phyloP scores from a whole-genome alignment of 2,329 filamentous ascomycete species.

The Dothidotthia symphoricarpi region DNA sequence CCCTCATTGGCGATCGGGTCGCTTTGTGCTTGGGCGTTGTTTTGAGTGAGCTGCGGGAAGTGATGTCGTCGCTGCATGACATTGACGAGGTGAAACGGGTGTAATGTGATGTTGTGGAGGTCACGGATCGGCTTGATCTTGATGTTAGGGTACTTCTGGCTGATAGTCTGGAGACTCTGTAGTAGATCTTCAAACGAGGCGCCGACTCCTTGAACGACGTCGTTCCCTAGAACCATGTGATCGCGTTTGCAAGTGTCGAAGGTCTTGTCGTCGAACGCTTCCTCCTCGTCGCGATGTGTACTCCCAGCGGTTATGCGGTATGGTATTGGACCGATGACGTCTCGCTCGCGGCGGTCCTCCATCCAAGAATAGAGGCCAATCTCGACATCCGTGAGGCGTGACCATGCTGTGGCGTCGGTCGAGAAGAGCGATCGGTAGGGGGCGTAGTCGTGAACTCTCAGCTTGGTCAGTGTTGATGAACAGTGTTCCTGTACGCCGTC shows the following conservation, averaged over 20 bases:
- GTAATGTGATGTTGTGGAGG: constrained; percentile 30
- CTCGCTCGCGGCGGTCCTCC: constrained; percentile 36
- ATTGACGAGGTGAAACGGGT: constrained; percentile 39
- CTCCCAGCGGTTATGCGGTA: constrained; percentile 36
- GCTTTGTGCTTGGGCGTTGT: constrained; percentile 10
- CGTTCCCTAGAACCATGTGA: constrained; percentile 36
- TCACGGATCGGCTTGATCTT: constrained; percentile 31
- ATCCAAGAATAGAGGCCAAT: constrained; percentile 38
- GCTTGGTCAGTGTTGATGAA: constrained; percentile 31
- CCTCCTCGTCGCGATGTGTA: constrained; percentile 38
- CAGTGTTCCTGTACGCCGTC: constrained; percentile 34
- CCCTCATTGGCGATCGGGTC: constrained; percentile 32
- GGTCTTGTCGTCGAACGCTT: constrained; percentile 37
- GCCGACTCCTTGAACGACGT: constrained; percentile 36
- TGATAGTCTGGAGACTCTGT: constrained; percentile 30
- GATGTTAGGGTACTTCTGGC: constrained; percentile 33
- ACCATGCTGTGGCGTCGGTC: constrained; percentile 32
- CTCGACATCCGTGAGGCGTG: constrained; percentile 31
- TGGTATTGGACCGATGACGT: constrained; percentile 33
- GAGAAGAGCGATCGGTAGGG: constrained; percentile 38
- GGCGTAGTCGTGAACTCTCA: constrained; percentile 38
- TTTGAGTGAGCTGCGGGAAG: constrained; percentile 17
- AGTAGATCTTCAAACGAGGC: constrained; percentile 36
- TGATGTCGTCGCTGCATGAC: constrained; percentile 32
- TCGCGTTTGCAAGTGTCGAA: constrained; percentile 34